Base-by-base conservation (phyloP, 2,329 filamentous ascomycete species). In the Pyrenophora tritici-repentis region DNA sequence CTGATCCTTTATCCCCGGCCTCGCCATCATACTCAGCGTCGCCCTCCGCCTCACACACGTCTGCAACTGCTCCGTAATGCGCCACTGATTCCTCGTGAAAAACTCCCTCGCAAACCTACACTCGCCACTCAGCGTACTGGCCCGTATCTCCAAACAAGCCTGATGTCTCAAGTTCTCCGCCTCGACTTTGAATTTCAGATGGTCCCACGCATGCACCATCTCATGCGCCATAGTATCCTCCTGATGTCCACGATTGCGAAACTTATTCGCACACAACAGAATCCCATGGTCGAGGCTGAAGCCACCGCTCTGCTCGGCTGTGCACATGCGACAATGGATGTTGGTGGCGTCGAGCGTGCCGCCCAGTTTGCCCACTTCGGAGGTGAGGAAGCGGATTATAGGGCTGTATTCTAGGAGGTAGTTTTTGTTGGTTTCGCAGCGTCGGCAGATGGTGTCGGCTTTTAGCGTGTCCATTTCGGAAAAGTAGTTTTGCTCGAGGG, bases 161-260 rank as follows among this genome's bases (percentile, higher is more conserved):
- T 92, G 90, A 76, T 99, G 94, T 72, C 87, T 86, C 74, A 99
- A 72, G 72, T 89, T 84, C n/a, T 78, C 75, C 78, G 89, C 90
- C 69, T 97, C 88, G 37, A 97, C 86, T 75, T 96, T 94, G 79
- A 91, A 99, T 58, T 93, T 80, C 63, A 97, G 70, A 72, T 96
- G 89, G 72, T 99, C 94, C 81, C 91, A 97, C 1, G 92, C 92
- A 73, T 99, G 94, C 45, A 99, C 89, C 91, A 99, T 95, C 78
- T 99, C 94, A 75, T 99, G 94, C 22, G 92, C 87, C 67, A 99
- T 79, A 9, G 92, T 96, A 73, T 99, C 94, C 77, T 99, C 94
- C 62, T 96, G 74, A 71, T 96, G 91, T 26, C 86, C 86, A 50
- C 86, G 79, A 69, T 91, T 86, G 52, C 87, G 81, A 70, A 97